Conservation (phyloP, 306 rosid species). For the Dalbergia oliveri region DNA sequence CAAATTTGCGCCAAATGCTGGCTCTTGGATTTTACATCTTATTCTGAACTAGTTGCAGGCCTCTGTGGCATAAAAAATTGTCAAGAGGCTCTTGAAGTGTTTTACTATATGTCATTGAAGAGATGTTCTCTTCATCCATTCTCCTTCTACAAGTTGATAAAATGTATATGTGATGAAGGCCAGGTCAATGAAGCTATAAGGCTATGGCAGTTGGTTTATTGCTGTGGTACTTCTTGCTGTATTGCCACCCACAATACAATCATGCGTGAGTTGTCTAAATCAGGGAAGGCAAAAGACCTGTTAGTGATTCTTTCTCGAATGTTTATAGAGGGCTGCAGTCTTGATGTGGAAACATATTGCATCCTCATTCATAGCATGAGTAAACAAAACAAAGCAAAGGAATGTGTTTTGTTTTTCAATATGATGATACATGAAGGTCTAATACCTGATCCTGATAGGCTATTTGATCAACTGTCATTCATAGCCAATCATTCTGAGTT, state of each 20-base stretch:
- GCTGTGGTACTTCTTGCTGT: constrained; percentile 62
- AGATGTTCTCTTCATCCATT: constrained; percentile 61
- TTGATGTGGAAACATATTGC: constrained; percentile 70
- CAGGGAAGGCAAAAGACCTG: constrained; percentile 51
- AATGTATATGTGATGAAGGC: constrained; percentile 65
- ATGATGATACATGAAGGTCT: constrained; percentile 72
- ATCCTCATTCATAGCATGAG: constrained; percentile 69
- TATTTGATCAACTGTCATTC: constrained; percentile 61
- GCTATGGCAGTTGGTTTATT: constrained; percentile 63
- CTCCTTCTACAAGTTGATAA: constrained; percentile 67
- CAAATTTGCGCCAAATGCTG: constrained; percentile 55
- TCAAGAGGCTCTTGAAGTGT: constrained; percentile 66
- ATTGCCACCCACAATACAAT: constrained; percentile 59
- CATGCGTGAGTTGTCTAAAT: constrained; percentile 64
- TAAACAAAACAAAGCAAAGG: constrained; percentile 55
- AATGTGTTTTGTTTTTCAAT: constrained; percentile 66
- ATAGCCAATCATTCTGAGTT: constrained; percentile 63
- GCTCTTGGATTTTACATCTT: constrained; percentile 71
- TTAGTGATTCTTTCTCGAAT: constrained; percentile 63
- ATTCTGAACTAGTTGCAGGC: constrained; percentile 71
- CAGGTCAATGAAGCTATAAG: constrained; percentile 59
- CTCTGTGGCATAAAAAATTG: constrained; percentile 63
- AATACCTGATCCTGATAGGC: constrained; percentile 67
- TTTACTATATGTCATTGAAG: constrained; percentile 69
- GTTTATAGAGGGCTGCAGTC: constrained; percentile 65